These are phyloP conservation scores for Pythium angustatum DNA, from an alignment of 352 stramenopile genomes.

Conservation along the genomic window DNA sequence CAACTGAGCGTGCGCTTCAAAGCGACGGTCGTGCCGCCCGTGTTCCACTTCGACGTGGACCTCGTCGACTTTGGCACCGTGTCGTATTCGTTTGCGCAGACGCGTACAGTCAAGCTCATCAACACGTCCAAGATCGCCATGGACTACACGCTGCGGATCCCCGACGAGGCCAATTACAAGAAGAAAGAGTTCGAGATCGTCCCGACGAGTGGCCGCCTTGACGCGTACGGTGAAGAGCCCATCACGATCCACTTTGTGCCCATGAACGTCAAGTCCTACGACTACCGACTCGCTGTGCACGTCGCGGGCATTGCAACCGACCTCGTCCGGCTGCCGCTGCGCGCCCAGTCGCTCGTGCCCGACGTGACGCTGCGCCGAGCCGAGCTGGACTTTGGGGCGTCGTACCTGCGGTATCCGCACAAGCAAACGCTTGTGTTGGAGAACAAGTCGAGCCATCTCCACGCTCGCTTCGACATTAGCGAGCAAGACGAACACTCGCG, in stretches of 20 bases:
- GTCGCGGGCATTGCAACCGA: constrained; percentile 89
- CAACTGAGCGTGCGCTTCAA: constrained; percentile 83
- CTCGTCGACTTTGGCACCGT: constrained; percentile 92
- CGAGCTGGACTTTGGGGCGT: constrained; percentile 89
- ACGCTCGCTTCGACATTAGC: constrained; percentile 86
- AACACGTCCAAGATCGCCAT: constrained; percentile 95
- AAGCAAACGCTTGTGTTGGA: constrained; percentile 80
- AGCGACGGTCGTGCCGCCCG: constrained; percentile 90
- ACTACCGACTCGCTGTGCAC: constrained; percentile 91
- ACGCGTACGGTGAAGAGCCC: constrained; percentile 76
- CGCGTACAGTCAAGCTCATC: constrained; percentile 71
- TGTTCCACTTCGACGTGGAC: constrained; percentile 92
- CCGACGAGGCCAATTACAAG: constrained; percentile 90
- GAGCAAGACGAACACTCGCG: constrained; percentile 90
- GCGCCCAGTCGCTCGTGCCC: constrained; percentile 87
- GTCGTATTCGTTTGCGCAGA: constrained; percentile 90
- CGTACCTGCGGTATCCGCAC: constrained; percentile 93
- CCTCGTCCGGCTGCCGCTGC: constrained; percentile 88
- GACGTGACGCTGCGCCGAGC: constrained; percentile 60
- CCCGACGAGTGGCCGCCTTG: constrained; percentile 72
- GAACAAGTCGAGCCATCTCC: constrained; percentile 83
- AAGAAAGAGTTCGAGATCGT: constrained; percentile 90
- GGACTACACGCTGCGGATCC: constrained; percentile 87
- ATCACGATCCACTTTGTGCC: constrained; percentile 89
- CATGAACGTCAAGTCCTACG: constrained; percentile 89